Conservation (phyloP, 139 green algal species). For the Edaphochlamys debaryana region DNA sequence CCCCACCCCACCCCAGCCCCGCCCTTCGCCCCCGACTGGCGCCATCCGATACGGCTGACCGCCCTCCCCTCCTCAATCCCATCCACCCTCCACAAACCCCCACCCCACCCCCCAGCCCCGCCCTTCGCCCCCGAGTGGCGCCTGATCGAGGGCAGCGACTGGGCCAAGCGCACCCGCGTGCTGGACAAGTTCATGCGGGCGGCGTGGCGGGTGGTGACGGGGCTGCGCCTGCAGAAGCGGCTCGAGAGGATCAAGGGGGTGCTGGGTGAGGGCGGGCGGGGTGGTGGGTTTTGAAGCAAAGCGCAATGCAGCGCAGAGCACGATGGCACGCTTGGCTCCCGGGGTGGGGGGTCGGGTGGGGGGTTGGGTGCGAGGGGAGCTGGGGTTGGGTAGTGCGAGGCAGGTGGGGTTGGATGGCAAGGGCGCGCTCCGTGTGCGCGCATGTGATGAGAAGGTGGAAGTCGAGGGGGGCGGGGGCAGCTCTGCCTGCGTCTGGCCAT, state of each 20-base stretch:
- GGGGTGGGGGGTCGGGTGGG: no score
- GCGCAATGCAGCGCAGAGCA: no score
- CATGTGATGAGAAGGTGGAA: no score
- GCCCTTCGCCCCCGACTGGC: background rate
- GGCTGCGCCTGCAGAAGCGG: constrained; percentile 39
- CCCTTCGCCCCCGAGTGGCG: constrained; percentile 57
- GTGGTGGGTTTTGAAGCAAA: no score
- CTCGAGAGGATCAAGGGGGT: constrained; percentile 58
- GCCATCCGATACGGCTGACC: background rate
- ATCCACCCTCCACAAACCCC: background rate
- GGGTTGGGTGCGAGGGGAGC: no score
- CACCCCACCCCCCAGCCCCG: no score
- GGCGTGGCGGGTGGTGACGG: constrained; percentile 57
- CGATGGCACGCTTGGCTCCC: no score
- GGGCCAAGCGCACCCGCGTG: constrained; percentile 59
- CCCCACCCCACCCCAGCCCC: background rate
- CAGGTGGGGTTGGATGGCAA: no score
- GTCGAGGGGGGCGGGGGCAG: background rate
- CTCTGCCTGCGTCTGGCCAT: no score
- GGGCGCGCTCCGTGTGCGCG: no score
- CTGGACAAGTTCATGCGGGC: constrained; percentile 60
- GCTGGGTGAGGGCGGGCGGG: constrained; percentile 21
- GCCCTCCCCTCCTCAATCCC: background rate
- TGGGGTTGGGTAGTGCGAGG: no score
- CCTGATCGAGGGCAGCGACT: constrained; percentile 61